Evolutionary conservation across 805 yeast species (phyloP), one percentile per base, ranked within the genome.

Genomic region (Groenewaldozyma tartarivorans): DNA sequence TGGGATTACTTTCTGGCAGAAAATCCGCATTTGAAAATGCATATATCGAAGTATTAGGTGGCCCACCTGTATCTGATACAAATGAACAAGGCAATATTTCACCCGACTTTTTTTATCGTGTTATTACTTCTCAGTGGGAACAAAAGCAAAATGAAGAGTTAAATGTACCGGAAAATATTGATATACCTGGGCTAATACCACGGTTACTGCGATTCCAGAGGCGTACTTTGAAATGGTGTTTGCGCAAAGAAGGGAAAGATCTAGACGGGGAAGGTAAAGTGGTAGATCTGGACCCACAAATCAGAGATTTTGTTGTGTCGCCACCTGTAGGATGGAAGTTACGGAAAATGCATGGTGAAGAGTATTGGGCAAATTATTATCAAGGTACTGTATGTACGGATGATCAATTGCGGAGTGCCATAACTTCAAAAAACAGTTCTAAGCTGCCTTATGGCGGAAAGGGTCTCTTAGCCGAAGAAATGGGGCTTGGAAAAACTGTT

Each of bases 401-500:
- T 22, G 24, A 32, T 26, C 22, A 33, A 4, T 41, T 44, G 21
- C 19, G 34, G 7, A 17, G 36, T 2, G 35, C 36, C 19, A 32
- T 45, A 26, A 40, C 24, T 13, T 19, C 19, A 5, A 36, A 35
- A 29, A 5, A 17, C n/a, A 3, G 13, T 9, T 9, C n/a, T 6
- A 19, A 16, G 15, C 15, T 7, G 17, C 16, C 13, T 6, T 48
- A 36, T 54, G 2, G 78, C 73, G 64, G 62, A 0, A 67, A 70
- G 38, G 96, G 94, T 0, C 62, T 92, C 5, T 58, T 92, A 26
- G 81, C 92, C 1, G 98, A 90, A 53, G 98, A 92, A 59, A 92
- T 92, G 98, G 98, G 98, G 0, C 68, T 92, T 5, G 98, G 98
- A 0, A 92, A 92, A 55, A 90, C 98, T 0, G 77, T 92, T 3